Conservation (phyloP, 805 yeast species). For the Saturnispora dispora region DNA sequence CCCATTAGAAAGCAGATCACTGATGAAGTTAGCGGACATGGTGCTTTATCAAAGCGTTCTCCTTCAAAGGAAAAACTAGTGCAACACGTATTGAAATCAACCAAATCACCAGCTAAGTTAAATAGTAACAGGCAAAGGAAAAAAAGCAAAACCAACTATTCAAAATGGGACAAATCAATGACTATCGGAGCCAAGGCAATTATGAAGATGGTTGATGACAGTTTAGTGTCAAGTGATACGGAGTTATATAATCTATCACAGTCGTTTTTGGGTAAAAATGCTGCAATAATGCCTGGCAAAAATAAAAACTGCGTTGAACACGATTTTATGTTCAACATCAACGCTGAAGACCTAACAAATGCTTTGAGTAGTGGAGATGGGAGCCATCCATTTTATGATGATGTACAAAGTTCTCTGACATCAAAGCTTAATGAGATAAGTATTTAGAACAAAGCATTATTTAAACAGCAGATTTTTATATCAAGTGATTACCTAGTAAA, state of each 20-base stretch:
- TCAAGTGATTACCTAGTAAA: too few species aligned
- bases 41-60: neutral
- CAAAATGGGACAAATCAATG: conserved; percentile 29
- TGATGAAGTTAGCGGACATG: neutral
- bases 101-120: conserved; percentile 1
- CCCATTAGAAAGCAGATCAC: neutral
- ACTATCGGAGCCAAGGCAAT: conserved; percentile 30
- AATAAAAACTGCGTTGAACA: neutral
- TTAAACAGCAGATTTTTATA: too few species aligned
- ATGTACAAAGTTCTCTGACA: neutral
- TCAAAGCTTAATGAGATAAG: conserved; percentile 1
- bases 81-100: neutral
- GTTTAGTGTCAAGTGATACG: conserved; percentile 30
- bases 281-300: neutral
- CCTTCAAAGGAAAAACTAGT: conserved; percentile 3
- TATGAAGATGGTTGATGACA: conserved; percentile 31
- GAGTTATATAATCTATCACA: conserved; percentile 20
- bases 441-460: neutral
- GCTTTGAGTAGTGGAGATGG: conserved; percentile 17
- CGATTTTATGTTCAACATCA: conserved; percentile 18
- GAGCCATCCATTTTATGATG: neutral
- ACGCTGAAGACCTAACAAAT: conserved; percentile 24
- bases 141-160: conserved; percentile 15
- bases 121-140: conserved; percentile 1
- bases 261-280: conserved; percentile 10